Evolutionary conservation across 768 basidiomycete species (phyloP), one percentile per base, ranked within the genome.

Genomic region (Amanita muscaria): DNA sequence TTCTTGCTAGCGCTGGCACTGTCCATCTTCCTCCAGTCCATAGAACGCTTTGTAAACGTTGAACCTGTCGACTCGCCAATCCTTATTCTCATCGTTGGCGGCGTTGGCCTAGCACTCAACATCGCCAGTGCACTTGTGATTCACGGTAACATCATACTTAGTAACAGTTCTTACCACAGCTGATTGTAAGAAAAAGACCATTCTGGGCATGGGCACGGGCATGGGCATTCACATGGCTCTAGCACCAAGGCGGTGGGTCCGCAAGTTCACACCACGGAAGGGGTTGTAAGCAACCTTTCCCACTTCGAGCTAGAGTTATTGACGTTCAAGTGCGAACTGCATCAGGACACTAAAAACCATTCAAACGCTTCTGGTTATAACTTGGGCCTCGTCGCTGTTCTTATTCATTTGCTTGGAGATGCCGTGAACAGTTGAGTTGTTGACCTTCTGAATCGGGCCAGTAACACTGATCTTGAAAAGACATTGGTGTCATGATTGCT

Each of bases 401-500:
- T 78, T 10, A 56, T 72, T 27, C 76, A 78, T 57, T 61, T 78
- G 29, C 53, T 73, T 10, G 74, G 75, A 4, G 74, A 77, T 51
- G 76, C 74, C 9, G 53, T 73, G 12, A 76, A 76, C 53, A 77
- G 74, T 72, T 49, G 22, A 68, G 59, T 21, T 22, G 15, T 29
- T 30, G 14, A 16, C 14, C 35, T 7, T 21, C 22, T 11, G 10
- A 3, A 5, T 11, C 29, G n/a, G 29, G 25, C 14, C 19, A 31
- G 16, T 40, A 35, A 35, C 19, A 18, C 38, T 19, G 27, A 23
- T 42, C 44, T 38, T 24, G 37, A 22, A 11, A 35, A 77, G 76
- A 77, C 54, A 59, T 76, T 50, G 75, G 73, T 14, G 76, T 78
- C 42, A 75, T 78, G 25, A 56, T 76, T 22, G 66, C 72, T 11